Percentiles rank a stretch among this genome's conserved stretches.
These are phyloP conservation scores for Tephrocybe sp. DNA, from an alignment of 768 basidiomycete genomes.

Conservation along the genomic window DNA sequence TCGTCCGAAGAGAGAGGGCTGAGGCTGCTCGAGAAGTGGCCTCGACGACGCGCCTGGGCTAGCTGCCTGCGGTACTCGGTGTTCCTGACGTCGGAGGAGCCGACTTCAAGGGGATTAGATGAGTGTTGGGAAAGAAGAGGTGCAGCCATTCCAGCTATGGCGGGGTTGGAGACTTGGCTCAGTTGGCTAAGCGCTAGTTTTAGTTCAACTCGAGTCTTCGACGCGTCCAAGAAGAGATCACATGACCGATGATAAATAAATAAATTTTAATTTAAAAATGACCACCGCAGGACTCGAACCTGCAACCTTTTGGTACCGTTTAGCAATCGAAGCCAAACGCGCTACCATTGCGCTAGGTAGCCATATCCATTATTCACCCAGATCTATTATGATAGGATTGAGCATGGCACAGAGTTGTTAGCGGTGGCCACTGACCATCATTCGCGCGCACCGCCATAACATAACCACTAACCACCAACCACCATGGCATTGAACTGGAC, in stretches of 20 bases:
- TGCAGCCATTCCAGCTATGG: constrained; percentile 31
- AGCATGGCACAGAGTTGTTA: too few species aligned
- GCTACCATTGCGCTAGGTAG: constrained; percentile 94
- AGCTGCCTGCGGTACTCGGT: constrained; percentile 41
- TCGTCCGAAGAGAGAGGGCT: constrained; percentile 50
- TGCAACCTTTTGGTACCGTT: constrained; percentile 90
- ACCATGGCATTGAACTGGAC: constrained; percentile 82
- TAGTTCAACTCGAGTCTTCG: too few species aligned
- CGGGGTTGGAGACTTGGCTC: constrained; percentile 1
- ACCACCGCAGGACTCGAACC: constrained; percentile 96
- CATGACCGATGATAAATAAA: too few species aligned
- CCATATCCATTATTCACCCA: too few species aligned
- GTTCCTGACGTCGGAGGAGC: constrained; percentile 60
- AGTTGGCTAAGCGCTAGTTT: too few species aligned
- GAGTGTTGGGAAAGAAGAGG: constrained; percentile 65
- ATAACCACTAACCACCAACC: background rate
- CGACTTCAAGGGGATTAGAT: constrained; percentile 71
- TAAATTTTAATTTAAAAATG: constrained; percentile 29
- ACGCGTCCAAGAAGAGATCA: constrained; percentile 16
- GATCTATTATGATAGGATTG: too few species aligned
- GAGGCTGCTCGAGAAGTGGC: constrained; percentile 15
- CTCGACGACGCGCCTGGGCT: constrained; percentile 25
- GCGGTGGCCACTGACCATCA: too few species aligned
- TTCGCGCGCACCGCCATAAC: background rate
- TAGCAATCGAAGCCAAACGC: constrained; percentile 90